Percentiles rank a stretch among this genome's conserved stretches.
Evolutionary conservation across 2,329 filamentous ascomycete species (phyloP).

Genomic region (Tolypocladium inflatum): DNA sequence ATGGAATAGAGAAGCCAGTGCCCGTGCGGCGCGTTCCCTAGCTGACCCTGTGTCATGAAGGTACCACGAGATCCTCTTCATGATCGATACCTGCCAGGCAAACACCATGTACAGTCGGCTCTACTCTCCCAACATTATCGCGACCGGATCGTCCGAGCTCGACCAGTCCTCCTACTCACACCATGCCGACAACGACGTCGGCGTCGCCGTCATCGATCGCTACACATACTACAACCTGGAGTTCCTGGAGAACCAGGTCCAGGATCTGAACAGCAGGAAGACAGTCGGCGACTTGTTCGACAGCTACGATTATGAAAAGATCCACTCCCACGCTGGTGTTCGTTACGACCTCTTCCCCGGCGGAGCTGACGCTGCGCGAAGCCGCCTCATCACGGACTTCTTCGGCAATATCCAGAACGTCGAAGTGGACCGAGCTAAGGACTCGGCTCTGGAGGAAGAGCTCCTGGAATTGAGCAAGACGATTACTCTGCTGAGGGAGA

Average conservation of each 20-base stretch:
- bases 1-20: slow-evolving; percentile 7
- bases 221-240: slow-evolving; percentile 99
- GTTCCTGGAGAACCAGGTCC: slow-evolving; percentile 85
- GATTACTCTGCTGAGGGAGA: slow-evolving; percentile 44
- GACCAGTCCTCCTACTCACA: slow-evolving; percentile 96
- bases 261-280: slow-evolving; percentile 76
- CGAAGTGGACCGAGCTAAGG: slow-evolving; percentile 63
- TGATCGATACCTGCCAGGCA: slow-evolving; percentile 99
- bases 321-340: slow-evolving; percentile 85
- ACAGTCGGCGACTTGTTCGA: slow-evolving; percentile 92
- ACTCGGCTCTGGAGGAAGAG: slow-evolving; percentile 58
- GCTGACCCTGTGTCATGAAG: slow-evolving; percentile 24
- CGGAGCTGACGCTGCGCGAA: slow-evolving; percentile 66
- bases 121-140: slow-evolving; percentile 96
- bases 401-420: slow-evolving; percentile 98
- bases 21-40: background rate
- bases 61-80: slow-evolving; percentile 96
- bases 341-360: slow-evolving; percentile 92
- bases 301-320: slow-evolving; percentile 89
- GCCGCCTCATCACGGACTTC: slow-evolving; percentile 86
- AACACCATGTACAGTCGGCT: slow-evolving; percentile 99
- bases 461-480: slow-evolving; percentile 64
- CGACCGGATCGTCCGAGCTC: slow-evolving; percentile 90
- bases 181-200: slow-evolving; percentile 95
- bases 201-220: slow-evolving; percentile 94